phyloP scores from a whole-genome alignment of 1,139 yeast genomes.

The Lodderomyces elongisporus region DNA sequence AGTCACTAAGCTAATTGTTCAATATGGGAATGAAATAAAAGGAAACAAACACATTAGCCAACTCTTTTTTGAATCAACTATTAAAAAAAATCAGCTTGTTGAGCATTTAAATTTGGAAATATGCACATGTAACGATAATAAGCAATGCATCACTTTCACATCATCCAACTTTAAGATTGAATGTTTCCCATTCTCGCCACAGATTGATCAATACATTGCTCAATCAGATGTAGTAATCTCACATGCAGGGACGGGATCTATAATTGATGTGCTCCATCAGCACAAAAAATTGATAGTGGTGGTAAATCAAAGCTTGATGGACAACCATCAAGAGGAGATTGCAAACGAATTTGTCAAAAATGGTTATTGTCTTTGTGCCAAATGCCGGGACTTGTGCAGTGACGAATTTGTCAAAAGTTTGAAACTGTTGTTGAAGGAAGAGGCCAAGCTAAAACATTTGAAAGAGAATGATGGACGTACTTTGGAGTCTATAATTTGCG shows the following conservation, averaged over 20 bases:
- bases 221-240: constrained; percentile 60
- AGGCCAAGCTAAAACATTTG: constrained; percentile 4
- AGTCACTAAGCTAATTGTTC: constrained; percentile 46
- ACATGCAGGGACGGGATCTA: constrained; percentile 95
- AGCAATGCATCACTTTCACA: constrained; percentile 2
- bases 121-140: background rate
- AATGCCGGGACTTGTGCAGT: constrained; percentile 18
- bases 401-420: constrained; percentile 8
- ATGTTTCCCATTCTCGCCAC: constrained; percentile 47
- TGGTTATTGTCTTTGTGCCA: constrained; percentile 13
- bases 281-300: constrained; percentile 61
- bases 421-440: constrained; percentile 3
- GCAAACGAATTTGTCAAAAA: constrained; percentile 50
- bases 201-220: constrained; percentile 33
- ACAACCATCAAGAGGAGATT: constrained; percentile 81
- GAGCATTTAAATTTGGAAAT: constrained; percentile 9
- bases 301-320: constrained; percentile 66
- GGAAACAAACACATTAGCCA: constrained; percentile 24
- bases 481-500: constrained; percentile 9
- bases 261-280: constrained; percentile 65
- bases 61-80: constrained; percentile 17
- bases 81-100: constrained; percentile 11
- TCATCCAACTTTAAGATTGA: constrained; percentile 17
- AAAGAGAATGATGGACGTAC: constrained; percentile 7
- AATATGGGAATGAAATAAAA: constrained; percentile 58